Conservation (phyloP, 192 early-diverging fungal genomes). For the Coemansia sp. region DNA sequence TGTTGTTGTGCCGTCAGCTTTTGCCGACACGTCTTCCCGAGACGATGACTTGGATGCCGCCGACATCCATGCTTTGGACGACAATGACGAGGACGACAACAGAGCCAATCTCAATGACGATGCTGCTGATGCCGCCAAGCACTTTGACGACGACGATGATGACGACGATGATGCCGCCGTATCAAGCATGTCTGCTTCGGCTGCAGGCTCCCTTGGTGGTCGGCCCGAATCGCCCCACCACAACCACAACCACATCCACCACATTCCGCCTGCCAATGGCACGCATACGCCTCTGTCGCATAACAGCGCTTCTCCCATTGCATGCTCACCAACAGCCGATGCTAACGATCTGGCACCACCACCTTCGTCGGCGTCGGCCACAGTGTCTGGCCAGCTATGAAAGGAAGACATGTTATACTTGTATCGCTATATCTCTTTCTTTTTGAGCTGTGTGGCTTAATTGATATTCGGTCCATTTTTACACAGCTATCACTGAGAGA, state of each 20-base stretch:
- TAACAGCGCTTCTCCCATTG: not conserved
- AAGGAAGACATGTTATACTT: not conserved
- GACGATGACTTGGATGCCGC: constrained; percentile 25
- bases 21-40: constrained; percentile 2
- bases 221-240: constrained; percentile 4
- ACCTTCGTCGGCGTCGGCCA: constrained; percentile 8
- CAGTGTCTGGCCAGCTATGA: constrained; percentile 7
- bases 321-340: not conserved
- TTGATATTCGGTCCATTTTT: too few species aligned
- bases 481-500: not conserved
- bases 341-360: not conserved
- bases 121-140: not conserved
- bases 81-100: constrained; percentile 8
- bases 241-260: too few species aligned
- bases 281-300: not conserved
- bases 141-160: not conserved
- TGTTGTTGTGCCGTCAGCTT: constrained; percentile 1
- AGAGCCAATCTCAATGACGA: not conserved
- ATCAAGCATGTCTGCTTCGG: not conserved
- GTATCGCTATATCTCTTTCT: too few species aligned
- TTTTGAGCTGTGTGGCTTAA: too few species aligned
- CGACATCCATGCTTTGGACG: not conserved
- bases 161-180: not conserved
- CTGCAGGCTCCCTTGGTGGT: not conserved
- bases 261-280: constrained; percentile 3